Base-by-base conservation (phyloP, 306 rosid genomes). In the Crataegus laevigata region DNA sequence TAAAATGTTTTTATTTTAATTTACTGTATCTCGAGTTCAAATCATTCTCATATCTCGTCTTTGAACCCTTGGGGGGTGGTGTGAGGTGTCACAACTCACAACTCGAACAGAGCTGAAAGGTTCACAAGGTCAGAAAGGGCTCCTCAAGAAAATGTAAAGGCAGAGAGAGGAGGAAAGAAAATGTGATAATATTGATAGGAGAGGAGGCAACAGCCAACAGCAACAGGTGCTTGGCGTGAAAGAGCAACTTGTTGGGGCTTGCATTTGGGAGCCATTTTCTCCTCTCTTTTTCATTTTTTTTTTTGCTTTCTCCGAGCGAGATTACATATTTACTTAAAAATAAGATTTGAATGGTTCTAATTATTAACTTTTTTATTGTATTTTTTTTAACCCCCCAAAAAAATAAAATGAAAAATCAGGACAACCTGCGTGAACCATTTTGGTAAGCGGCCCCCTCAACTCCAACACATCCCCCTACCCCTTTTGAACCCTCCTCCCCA, bases 151-250 rank as follows among this genome's bases (percentile, higher is more conserved):
- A 47, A 69, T 8, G 26, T 28, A 67, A 28, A 25, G 4, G 66
- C 11, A 24, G 24, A 52, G n/a, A 9, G 63, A 69, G 14, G 29
- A 52, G 40, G 13, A 9, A 21, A 21, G 10, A 79, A 78, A 67
- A 81, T 52, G 72, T 30, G 57, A 73, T 25, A 14, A 57, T 17
- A 62, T 61, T 38, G 32, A 67, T 38, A 42, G 12, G 57, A 12
- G 66, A 34, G 61, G 71, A 45, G 61, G 28, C 26, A 55, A 55
- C 61, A 57, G 61, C 28, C n/a, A 72, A 73, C 83, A 76, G 89
- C n/a, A 72, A 73, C 83, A 76, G 89, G 87, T 80, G 84, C 83
- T 79, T 88, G 89, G 94, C 92, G 89, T 87, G 94, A 84, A 69
- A 71, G 87, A 62, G 63, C 36, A 3, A 36, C 40, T 30, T 12